phyloP scores from a whole-genome alignment of 495 filamentous ascomycete species.

The Penicillium turbatum region DNA sequence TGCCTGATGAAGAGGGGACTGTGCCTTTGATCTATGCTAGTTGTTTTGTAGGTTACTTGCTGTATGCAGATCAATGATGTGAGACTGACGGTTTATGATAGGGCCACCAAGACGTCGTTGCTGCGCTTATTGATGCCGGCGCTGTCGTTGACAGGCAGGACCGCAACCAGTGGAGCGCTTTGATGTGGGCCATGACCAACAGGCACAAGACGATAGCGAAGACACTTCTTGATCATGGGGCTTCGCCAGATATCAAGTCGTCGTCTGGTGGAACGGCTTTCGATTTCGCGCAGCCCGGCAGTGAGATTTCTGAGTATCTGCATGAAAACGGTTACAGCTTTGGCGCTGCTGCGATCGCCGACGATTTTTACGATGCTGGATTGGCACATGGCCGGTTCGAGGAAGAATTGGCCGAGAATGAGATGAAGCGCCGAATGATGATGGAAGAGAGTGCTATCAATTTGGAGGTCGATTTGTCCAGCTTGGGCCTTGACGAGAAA shows the following conservation, averaged over 20 bases:
- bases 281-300: constrained; percentile 90
- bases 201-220: constrained; percentile 94
- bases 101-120: constrained; percentile 89
- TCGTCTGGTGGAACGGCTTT: constrained; percentile 92
- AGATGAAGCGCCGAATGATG: constrained; percentile 97
- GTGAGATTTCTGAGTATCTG: constrained; percentile 92
- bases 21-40: constrained; percentile 95
- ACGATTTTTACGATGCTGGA: constrained; percentile 93
- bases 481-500: constrained; percentile 92
- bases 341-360: constrained; percentile 77
- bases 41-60: constrained; percentile 75
- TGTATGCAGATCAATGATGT: constrained; percentile 1
- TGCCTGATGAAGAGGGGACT: constrained; percentile 89
- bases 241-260: constrained; percentile 92
- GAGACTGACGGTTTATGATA: constrained; percentile 30
- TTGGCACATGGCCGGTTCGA: constrained; percentile 93
- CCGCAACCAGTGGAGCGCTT: constrained; percentile 90
- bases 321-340: constrained; percentile 91
- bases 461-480: constrained; percentile 93
- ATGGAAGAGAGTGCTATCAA: constrained; percentile 99
- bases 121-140: constrained; percentile 76
- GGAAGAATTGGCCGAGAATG: constrained; percentile 95
- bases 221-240: constrained; percentile 83
- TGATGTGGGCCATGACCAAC: constrained; percentile 99
- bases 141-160: constrained; percentile 94